phyloP scores from a whole-genome alignment of 257 asterid species.

The Penstemon eatonii region DNA sequence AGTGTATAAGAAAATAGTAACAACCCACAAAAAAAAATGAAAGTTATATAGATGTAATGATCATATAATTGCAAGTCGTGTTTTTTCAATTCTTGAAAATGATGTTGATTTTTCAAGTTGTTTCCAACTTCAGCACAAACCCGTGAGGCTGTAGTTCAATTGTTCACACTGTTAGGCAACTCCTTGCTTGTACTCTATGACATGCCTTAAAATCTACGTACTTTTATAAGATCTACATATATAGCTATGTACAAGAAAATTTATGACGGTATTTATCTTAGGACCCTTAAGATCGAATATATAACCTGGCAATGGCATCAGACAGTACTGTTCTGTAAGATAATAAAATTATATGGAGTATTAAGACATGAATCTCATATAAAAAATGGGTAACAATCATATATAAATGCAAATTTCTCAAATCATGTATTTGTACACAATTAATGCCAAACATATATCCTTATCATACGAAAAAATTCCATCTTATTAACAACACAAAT shows the following conservation, averaged over 20 bases:
- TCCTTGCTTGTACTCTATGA: conserved; percentile 8
- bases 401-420: no score
- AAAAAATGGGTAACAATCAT: background rate
- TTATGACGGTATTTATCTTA: no score
- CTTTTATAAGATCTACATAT: no score
- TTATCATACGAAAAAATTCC: no score
- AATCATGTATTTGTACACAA: no score
- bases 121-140: background rate
- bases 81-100: background rate
- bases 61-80: conserved; percentile 16
- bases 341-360: no score
- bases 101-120: conserved; percentile 27
- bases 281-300: no score
- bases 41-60: background rate
- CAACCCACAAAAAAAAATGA: background rate
- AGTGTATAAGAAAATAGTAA: background rate
- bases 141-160: background rate
- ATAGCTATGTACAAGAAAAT: no score
- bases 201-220: background rate
- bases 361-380: background rate
- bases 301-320: no score
- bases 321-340: background rate
- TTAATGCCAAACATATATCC: no score
- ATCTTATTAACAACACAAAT: no score
- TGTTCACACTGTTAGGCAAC: background rate